Base-by-base conservation (phyloP, 2,329 filamentous ascomycete genomes). In the Lecanoromycetidae sp. region DNA sequence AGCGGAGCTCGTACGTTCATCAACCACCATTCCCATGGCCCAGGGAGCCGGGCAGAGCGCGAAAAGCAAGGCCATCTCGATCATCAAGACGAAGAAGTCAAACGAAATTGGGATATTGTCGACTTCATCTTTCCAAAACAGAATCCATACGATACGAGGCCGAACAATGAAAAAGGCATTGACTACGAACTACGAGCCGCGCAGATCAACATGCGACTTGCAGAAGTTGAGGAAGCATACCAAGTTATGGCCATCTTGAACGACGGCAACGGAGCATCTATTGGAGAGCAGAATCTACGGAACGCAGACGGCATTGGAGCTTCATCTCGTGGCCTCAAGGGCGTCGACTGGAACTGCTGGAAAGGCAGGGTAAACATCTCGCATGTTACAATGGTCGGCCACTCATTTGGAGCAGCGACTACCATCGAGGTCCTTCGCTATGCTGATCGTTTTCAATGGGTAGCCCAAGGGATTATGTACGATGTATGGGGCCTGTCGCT, bases 321-420 rank as follows among this genome's bases (percentile, higher is more conserved):
- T 2, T 79, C 74, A 51, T 77, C 75, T 0, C 64, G 71, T 36
- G 79, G 77, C 0, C 64, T 82, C 0, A 63, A 71, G 3, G 76
- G 75, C 1, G 60, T 74, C 1, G 61, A 72, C 39, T 84, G 78
- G 79, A 52, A 59, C 0, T 60, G 65, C 8, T 83, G 79, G 79
- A 68, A 69, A 49, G 64, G 66, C 2, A 64, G 74, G 2, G 72
- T 83, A 50, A 69, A 75, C 46, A 61, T 76, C 4, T 62, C 72
- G 23, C 69, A 75, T 40, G 72, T 80, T 15, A 82, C 77, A 1
- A 68, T 75, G 49, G 74, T 80, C 54, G 79, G 79, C 0, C 79
- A 84, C 57, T 80, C 76, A 1, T 83, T 84, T 54, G 79, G 79
- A 15, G 79, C 77, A 2, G 79, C 79, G 7, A 81, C 79, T 1